phyloP scores from a whole-genome alignment of 352 stramenopile genomes.

The Pythium grandisporangium region DNA sequence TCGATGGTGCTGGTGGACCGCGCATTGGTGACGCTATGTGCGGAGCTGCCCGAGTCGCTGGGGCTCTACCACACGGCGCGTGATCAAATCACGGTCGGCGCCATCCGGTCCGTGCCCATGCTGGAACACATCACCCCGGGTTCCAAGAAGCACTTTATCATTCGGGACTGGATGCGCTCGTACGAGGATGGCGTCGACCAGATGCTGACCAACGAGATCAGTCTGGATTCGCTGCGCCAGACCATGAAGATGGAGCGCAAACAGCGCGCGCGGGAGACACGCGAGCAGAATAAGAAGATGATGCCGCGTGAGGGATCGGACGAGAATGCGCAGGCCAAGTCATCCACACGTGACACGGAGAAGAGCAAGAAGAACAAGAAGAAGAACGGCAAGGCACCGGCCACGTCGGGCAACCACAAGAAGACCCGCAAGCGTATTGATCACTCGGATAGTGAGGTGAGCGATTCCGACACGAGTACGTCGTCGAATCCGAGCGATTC shows the following conservation, averaged over 20 bases:
- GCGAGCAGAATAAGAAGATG: slow-evolving; percentile 36
- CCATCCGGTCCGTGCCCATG: slow-evolving; percentile 41
- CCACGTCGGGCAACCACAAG: neutral
- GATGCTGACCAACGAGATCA: slow-evolving; percentile 36
- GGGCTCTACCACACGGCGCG: slow-evolving; percentile 68
- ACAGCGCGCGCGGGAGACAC: slow-evolving; percentile 22
- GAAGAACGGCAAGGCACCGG: slow-evolving; percentile 12
- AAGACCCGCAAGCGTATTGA: neutral
- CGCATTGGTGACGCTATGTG: slow-evolving; percentile 66
- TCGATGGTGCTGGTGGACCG: slow-evolving; percentile 65
- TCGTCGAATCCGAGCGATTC: slow-evolving; percentile 12
- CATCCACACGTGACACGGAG: neutral
- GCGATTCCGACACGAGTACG: slow-evolving; percentile 4
- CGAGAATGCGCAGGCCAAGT: slow-evolving; percentile 1
- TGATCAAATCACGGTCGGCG: slow-evolving; percentile 51
- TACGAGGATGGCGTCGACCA: slow-evolving; percentile 49
- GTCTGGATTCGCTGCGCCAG: slow-evolving; percentile 42
- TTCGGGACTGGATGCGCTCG: slow-evolving; percentile 69
- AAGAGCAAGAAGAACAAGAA: slow-evolving; percentile 13
- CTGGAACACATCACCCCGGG: slow-evolving; percentile 40
- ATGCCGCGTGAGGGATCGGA: slow-evolving; percentile 15
- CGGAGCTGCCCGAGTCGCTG: slow-evolving; percentile 67
- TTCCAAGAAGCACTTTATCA: slow-evolving; percentile 51
- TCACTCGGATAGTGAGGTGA: slow-evolving; percentile 1
- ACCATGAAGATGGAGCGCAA: slow-evolving; percentile 37